Conservation (phyloP, 2,329 filamentous ascomycete species). For the Stemphylium lycopersici region DNA sequence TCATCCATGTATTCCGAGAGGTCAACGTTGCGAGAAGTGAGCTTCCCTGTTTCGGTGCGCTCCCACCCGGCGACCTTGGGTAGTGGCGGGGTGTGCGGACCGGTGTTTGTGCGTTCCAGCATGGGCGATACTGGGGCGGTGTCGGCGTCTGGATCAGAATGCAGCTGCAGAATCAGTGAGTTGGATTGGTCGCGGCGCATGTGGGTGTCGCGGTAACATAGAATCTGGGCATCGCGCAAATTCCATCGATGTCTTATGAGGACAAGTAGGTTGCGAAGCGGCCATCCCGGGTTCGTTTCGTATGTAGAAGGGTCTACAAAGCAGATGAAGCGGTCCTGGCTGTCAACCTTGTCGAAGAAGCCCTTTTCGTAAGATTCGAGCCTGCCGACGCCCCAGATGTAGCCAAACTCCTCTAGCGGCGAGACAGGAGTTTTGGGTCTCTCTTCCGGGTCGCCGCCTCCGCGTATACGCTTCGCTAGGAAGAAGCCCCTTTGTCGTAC, state of each 20-base stretch:
- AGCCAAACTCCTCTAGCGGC: constrained; percentile 64
- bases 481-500: constrained; percentile 92
- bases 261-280: constrained; percentile 85
- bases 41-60: constrained; percentile 76
- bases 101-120: constrained; percentile 20
- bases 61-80: constrained; percentile 98
- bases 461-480: constrained; percentile 76
- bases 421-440: constrained; percentile 58
- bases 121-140: constrained; percentile 6
- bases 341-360: constrained; percentile 77
- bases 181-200: constrained; percentile 76
- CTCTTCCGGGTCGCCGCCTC: constrained; percentile 33
- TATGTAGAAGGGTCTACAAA: constrained; percentile 96
- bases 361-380: constrained; percentile 81
- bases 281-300: constrained; percentile 86
- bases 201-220: constrained; percentile 89
- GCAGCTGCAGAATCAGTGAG: constrained; percentile 72
- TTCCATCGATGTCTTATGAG: constrained; percentile 83
- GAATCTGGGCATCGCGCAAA: constrained; percentile 76
- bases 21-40: constrained; percentile 78
- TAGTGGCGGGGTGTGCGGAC: constrained; percentile 58
- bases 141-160: constrained; percentile 28
- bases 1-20: constrained; percentile 95
- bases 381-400: constrained; percentile 77
- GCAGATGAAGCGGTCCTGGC: constrained; percentile 80